Evolutionary conservation across 768 basidiomycete genomes (phyloP), one percentile per base, ranked within the genome.

Genomic region (Hygrophoropsis aurantiaca): DNA sequence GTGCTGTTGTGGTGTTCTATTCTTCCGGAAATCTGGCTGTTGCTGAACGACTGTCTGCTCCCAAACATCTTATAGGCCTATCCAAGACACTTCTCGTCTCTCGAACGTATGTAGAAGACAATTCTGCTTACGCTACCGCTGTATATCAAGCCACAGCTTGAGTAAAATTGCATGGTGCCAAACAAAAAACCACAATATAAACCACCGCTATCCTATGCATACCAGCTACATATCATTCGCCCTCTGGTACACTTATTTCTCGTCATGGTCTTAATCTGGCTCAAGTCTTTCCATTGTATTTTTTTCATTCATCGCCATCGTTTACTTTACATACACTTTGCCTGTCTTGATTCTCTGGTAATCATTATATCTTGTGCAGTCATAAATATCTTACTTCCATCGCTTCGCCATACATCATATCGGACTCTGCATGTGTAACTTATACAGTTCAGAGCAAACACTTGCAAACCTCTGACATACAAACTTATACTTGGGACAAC

Each of bases 111-210:
- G 78, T 87, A 38, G 79, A 79, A 53, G 74, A 86, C 52, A 71
- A 74, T 40, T 72, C 73, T n/a, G 79, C 69, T 1, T 87, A 85
- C 65, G 78, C 78, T 20, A 73, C 80, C 40, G 77, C 77, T 25
- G 70, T 75, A n/a, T 64, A 62, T 62, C 25, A 52, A 55, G 57
- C 66, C 50, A 46, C 46, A 11, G 39, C 57, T 41, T 30, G 55
- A 34, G 54, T 40, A 54, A 25, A 46, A 15, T 9, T 3, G 20
- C 23, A 42, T 18, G 26, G 32, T 44, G 34, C 38, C 18, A 19
- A 42, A 18, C 16, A 41, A 10, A 20, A 23, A 16, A 23, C 35
- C 18, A 20, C 19, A 18, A 41, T 42, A 39, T 39, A 39, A 13
- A n/a, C 38, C 18, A 7, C 25, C 24, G 13, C 21, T 21, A 42